Base-by-base conservation (phyloP, 129 eudicot species). In the Glebionis coronaria region DNA sequence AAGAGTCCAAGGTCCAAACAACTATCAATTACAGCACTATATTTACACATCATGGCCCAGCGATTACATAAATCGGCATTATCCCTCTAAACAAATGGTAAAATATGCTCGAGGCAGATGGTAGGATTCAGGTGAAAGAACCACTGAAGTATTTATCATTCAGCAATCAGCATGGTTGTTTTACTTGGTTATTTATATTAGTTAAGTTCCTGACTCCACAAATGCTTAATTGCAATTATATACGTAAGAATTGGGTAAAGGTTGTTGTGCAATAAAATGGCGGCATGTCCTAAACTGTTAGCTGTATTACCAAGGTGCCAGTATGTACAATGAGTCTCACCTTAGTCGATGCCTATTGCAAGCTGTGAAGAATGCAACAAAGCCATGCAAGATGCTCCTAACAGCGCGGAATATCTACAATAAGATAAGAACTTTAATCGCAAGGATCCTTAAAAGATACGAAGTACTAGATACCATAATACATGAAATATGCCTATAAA, bases 291-390 rank as follows among this genome's bases (percentile, higher is more conserved):
- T 44, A 44, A 8, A 49, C 54, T 5, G 14, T 12, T 49, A 10
- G 2, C 6, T 49, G 54, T 10, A 12, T 3, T 49, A 49, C 54
- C 54, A 49, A 49, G 16, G 13, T 12, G 19, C 54, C 54, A 12
- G n/a, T 9, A 13, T 11, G 14, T 49, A 49, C 19, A 14, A 12
- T 1, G 54, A 49, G 40, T 56, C 73, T 45, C 77, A 88, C 96
- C 98, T 92, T 25, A 92, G 82, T 44, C 95, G 91, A 71, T 92
- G 98, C 67, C 98, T 84, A 58, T 92, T 92, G 85, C 98, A 92
- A 74, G 98, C 88, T 45, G 80, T 42, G 63, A 86, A 86, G 76
- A 92, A 92, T 12, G 95, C 98, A 59, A 82, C 96, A 78, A 92
- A 80, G 18, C 96, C 98, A 75, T 87, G 78, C 49, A 92, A 81